Conservation (phyloP, 306 rosid species). For the Rosa multiflora region DNA sequence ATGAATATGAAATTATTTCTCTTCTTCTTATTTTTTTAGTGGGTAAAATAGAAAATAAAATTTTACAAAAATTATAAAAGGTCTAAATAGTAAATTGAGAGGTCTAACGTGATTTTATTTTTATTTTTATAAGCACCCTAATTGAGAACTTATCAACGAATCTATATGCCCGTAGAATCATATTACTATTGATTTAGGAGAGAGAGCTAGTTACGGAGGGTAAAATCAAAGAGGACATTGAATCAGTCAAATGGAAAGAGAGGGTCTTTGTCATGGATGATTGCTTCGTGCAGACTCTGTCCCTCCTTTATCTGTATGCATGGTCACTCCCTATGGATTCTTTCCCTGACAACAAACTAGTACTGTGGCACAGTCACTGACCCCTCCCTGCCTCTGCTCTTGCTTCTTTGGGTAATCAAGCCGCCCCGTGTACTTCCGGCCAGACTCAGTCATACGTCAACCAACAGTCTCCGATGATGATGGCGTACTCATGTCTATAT, state of each 20-base stretch:
- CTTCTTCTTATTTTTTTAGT: too few relatives aligned
- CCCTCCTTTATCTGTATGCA: not conserved
- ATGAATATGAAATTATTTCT: too few relatives aligned
- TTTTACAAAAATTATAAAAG: too few relatives aligned
- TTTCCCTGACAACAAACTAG: slow-evolving; percentile 7
- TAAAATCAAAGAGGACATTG: not conserved
- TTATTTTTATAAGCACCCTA: too few relatives aligned
- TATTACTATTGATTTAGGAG: too few relatives aligned
- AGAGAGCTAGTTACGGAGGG: too few relatives aligned
- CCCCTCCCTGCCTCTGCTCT: not conserved
- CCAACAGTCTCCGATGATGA: not conserved
- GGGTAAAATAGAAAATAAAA: too few relatives aligned
- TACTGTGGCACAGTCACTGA: slow-evolving; percentile 2
- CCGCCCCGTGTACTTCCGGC: not conserved
- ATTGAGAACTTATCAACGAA: too few relatives aligned
- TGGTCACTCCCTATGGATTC: slow-evolving; percentile 20
- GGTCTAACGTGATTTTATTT: too few relatives aligned
- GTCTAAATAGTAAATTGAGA: too few relatives aligned
- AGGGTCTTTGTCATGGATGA: not conserved
- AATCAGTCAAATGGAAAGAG: not conserved
- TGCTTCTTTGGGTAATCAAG: not conserved
- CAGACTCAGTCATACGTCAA: not conserved
- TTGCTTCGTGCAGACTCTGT: not conserved
- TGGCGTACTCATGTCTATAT: not conserved
- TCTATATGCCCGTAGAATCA: too few relatives aligned